A percentile compares a stretch with the other conserved stretches of the same genome.
These are phyloP conservation scores for Phytophthora hybrid DNA, from an alignment of 352 stramenopile species.

Conservation along the genomic window DNA sequence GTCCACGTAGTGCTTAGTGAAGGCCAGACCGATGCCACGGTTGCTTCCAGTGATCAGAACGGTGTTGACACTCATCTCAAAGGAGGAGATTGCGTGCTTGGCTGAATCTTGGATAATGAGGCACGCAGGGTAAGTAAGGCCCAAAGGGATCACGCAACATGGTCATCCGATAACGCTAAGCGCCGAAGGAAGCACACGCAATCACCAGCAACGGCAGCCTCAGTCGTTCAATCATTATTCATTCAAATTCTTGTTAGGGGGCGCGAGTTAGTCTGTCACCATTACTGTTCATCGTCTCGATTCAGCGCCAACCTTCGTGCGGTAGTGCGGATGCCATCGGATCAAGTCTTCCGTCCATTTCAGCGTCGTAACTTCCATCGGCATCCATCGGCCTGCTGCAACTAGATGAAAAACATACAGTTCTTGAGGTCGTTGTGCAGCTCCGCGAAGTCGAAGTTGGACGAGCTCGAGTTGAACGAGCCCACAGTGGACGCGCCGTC, in stretches of 20 bases:
- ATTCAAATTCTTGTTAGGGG: conserved; percentile 23
- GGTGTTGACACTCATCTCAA: neutral
- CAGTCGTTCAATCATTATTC: conserved; percentile 12
- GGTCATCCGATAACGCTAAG: conserved; percentile 21
- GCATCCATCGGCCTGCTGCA: neutral
- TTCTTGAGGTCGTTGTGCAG: conserved; percentile 71
- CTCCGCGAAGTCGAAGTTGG: conserved; percentile 69
- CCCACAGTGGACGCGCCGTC: conserved; percentile 65
- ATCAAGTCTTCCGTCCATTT: too few species aligned
- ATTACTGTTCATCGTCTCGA: conserved; percentile 21
- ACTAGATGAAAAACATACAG: conserved; percentile 76
- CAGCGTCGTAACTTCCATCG: too few species aligned
- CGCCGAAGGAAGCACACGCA: too few species aligned
- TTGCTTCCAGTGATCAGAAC: conserved; percentile 53
- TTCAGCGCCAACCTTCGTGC: conserved; percentile 11
- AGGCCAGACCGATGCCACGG: conserved; percentile 47
- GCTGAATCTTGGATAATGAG: neutral
- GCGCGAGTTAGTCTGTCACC: conserved; percentile 17
- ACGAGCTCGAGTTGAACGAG: conserved; percentile 65
- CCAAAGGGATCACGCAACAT: neutral
- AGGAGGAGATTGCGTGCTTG: too few species aligned
- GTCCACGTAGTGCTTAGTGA: conserved; percentile 42
- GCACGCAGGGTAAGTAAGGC: too few species aligned
- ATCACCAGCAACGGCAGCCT: too few species aligned
- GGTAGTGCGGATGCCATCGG: too few species aligned